These are phyloP conservation scores for Aspergillus tubingensis DNA, from an alignment of 2,329 filamentous ascomycete genomes.

Conservation along the genomic window DNA sequence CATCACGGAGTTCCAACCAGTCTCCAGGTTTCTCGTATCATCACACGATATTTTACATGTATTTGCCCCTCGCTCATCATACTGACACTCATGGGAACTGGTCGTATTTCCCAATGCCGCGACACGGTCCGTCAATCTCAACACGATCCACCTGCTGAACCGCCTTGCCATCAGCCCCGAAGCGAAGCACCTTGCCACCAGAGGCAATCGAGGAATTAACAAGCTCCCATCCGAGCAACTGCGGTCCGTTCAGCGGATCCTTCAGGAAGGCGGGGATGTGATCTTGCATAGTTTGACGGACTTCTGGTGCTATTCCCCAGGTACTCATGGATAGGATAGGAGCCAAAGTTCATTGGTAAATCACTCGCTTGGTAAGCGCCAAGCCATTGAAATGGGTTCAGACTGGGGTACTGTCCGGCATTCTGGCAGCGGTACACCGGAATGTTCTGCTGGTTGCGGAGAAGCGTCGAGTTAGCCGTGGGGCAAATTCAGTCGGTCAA, in stretches of 20 bases:
- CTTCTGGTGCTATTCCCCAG: not conserved
- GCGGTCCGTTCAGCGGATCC: not conserved
- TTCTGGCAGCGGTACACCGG: not conserved
- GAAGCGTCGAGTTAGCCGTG: not conserved
- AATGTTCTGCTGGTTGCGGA: not conserved
- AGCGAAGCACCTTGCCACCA: not conserved
- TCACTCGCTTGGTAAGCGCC: not conserved
- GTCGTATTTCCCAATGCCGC: not conserved
- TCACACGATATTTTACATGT: too few relatives aligned
- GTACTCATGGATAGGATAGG: not conserved
- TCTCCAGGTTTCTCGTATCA: too few relatives aligned
- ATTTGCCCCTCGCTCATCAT: too few relatives aligned
- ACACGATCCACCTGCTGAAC: not conserved
- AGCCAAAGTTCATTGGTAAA: not conserved
- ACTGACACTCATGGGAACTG: not conserved
- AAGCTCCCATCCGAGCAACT: not conserved
- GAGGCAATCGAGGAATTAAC: not conserved
- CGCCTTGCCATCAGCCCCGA: not conserved
- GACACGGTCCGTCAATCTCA: not conserved
- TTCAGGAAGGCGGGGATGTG: not conserved
- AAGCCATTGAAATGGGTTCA: not conserved
- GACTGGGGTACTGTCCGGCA: not conserved
- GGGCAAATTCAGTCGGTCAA: not conserved
- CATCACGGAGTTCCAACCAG: too few relatives aligned
- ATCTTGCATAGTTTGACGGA: not conserved